These are phyloP conservation scores for Crithidia bombi DNA, from an alignment of 208 protist species.

Conservation along the genomic window DNA sequence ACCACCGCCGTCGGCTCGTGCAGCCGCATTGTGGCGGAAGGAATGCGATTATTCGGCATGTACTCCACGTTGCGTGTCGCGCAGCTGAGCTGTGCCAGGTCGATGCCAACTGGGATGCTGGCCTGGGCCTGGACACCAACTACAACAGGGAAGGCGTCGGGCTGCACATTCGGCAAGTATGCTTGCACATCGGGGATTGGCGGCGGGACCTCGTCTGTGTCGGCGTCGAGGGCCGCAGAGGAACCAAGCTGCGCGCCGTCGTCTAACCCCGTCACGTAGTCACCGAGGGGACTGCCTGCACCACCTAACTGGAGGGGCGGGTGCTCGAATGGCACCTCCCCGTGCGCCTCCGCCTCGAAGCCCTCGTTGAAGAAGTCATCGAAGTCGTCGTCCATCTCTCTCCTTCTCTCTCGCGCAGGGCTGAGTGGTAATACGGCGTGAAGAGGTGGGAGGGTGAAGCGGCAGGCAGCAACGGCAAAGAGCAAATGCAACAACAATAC, in stretches of 20 bases:
- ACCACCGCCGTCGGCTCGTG: conserved; percentile 79
- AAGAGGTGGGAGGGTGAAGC: too few relatives aligned
- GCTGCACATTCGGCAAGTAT: conserved; percentile 73
- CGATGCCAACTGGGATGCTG: conserved; percentile 65
- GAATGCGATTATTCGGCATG: conserved; percentile 64
- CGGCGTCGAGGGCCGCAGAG: conserved; percentile 23
- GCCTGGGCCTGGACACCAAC: conserved; percentile 82
- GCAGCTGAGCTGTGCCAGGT: conserved; percentile 83
- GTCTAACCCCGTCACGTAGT: conserved; percentile 26
- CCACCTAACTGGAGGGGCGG: conserved; percentile 6
- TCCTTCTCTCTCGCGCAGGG: too few relatives aligned
- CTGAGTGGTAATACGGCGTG: too few relatives aligned
- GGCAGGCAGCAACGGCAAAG: too few relatives aligned
- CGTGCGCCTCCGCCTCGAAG: conserved; percentile 22
- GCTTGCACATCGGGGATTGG: conserved; percentile 49
- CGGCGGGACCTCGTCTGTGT: conserved; percentile 32
- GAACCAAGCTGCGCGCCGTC: conserved; percentile 28
- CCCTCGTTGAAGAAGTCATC: conserved; percentile 22
- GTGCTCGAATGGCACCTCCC: conserved; percentile 8
- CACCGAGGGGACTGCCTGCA: conserved; percentile 34
- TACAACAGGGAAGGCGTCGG: conserved; percentile 72
- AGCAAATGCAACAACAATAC: too few relatives aligned
- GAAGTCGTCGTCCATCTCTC: conserved; percentile 26
- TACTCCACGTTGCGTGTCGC: conserved; percentile 89
- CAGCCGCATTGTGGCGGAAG: conserved; percentile 82